Base-by-base conservation (phyloP, 1,284 basidiomycete species). In the Microbotryum scabiosae region DNA sequence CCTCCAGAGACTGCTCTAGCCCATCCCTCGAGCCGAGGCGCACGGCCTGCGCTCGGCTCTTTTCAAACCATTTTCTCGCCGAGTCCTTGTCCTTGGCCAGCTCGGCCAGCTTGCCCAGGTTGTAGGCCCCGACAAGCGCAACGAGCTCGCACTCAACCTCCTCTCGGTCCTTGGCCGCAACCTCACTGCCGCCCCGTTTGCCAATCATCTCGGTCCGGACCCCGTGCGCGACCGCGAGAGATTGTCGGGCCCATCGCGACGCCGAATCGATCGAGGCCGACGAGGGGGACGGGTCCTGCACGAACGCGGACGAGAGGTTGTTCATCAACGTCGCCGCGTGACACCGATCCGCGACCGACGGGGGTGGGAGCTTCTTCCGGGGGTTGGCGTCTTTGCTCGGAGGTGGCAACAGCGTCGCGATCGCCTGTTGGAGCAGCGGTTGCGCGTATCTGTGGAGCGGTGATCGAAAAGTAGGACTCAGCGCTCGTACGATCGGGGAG, bases 281-380 rank as follows among this genome's bases (percentile, higher is more conserved):
- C 5, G 55, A 47, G 32, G 67, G 62, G 8, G 58, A 58, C 18
- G 64, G 51, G 1, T 57, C 60, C 10, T 60, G 25, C 36, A 68
- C 64, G 48, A 66, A 57, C 5, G 64, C 50, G 4, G 66, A 68
- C 4, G 66, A 60, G 21, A 68, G 57, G 58, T 68, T 68, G 58
- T 68, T 68, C 66, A 68, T 68, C 63, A 65, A 54, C 25, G 66
- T 68, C 5, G 66, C 62, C 14, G 66, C 66, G 36, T 68, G 66
- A 49, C 66, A 68, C 5, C 64, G 54, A 7, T 51, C 55, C 1
- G 62, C 25, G 32, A 66, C 59, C 0, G 64, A 60, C 10, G 62
- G 64, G 0, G 41, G 23, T 1, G 62, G 49, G 14, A 47, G 25
- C 12, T 23, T 46, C 16, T 41, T 41, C 36, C 36, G 36, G 1